phyloP scores from a whole-genome alignment of 768 basidiomycete species.

The Galerina marginata region DNA sequence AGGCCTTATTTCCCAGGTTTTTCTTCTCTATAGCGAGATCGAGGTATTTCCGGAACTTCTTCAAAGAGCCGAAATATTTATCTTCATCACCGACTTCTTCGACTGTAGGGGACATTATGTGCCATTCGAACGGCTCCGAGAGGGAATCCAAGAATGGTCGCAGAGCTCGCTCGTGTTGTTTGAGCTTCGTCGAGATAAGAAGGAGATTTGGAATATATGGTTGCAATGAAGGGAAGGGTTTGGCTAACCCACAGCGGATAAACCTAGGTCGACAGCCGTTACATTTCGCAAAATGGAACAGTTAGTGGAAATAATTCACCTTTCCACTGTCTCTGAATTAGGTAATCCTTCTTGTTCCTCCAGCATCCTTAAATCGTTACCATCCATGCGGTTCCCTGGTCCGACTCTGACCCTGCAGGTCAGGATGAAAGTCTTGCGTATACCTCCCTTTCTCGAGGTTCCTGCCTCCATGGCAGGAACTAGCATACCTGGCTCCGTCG shows the following conservation, averaged over 20 bases:
- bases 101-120: constrained; percentile 11
- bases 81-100: constrained; percentile 8
- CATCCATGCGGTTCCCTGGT: background rate
- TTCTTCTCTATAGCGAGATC: background rate
- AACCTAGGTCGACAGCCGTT: constrained; percentile 10
- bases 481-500: background rate
- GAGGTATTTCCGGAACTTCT: constrained; percentile 11
- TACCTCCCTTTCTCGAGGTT: background rate
- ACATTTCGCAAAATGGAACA: background rate
- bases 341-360: background rate
- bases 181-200: constrained; percentile 17
- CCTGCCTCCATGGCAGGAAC: background rate
- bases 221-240: constrained; percentile 13
- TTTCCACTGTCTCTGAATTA: background rate
- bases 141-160: constrained; percentile 21
- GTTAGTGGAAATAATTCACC: background rate
- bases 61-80: constrained; percentile 12
- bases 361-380: background rate
- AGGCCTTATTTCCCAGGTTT: constrained; percentile 1
- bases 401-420: background rate
- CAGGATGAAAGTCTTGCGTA: background rate
- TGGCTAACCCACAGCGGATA: constrained; percentile 17
- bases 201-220: constrained; percentile 15
- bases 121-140: constrained; percentile 14
- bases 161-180: constrained; percentile 11